These are phyloP conservation scores for Oldenlandia corymbosa DNA, from an alignment of 257 asterid species.

Conservation along the genomic window DNA sequence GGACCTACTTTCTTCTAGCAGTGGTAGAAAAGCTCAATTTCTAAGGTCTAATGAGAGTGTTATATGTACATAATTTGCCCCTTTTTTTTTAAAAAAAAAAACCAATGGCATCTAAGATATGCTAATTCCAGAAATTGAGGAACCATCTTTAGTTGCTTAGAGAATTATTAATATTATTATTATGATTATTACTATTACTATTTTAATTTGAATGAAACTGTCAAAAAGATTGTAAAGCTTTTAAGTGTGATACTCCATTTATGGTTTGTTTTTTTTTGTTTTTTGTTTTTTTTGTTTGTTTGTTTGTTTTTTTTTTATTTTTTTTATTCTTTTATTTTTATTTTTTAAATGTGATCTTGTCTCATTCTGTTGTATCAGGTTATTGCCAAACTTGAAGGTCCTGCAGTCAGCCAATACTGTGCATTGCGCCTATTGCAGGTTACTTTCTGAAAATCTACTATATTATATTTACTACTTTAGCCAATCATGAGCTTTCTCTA, in stretches of 20 bases:
- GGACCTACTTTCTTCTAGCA: not conserved
- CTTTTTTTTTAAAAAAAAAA: too few relatives aligned
- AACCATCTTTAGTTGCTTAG: not conserved
- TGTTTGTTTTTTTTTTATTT: too few relatives aligned
- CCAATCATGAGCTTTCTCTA: not conserved
- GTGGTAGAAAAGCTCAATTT: not conserved
- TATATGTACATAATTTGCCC: too few relatives aligned
- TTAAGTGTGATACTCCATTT: too few relatives aligned
- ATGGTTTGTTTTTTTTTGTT: too few relatives aligned
- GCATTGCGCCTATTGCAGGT: slow-evolving; percentile 97
- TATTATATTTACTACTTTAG: not conserved
- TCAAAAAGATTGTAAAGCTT: not conserved
- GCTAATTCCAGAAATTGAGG: not conserved
- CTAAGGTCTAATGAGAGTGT: not conserved
- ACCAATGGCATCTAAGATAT: not conserved
- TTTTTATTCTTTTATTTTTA: too few relatives aligned
- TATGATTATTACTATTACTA: too few relatives aligned
- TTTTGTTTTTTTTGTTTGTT: too few relatives aligned
- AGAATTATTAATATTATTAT: not conserved
- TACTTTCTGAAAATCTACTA: slow-evolving; percentile 16
- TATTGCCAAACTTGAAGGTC: slow-evolving; percentile 98
- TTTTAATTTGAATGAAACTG: not conserved
- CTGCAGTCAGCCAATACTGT: slow-evolving; percentile 92
- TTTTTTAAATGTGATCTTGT: not conserved
- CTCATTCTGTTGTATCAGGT: slow-evolving; percentile 57